Evolutionary conservation across 2,329 filamentous ascomycete genomes (phyloP).

Genomic region (Neofusicoccum parvum): DNA sequence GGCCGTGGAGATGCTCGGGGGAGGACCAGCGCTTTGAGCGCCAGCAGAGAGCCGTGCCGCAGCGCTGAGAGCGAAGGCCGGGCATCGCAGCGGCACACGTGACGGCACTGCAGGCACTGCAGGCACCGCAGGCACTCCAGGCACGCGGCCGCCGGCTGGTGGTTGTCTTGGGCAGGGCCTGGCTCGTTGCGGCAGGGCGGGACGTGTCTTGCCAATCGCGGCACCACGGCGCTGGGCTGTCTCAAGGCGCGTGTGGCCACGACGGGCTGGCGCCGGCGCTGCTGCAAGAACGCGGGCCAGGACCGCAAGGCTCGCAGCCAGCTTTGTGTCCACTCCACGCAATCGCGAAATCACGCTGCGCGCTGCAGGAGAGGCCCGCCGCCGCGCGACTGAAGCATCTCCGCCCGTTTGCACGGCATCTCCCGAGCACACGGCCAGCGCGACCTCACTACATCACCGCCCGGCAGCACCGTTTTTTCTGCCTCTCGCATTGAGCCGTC

Average conservation of each 20-base stretch:
- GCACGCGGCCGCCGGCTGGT: neutral
- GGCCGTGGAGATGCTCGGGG: too few relatives aligned
- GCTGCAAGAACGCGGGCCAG: conserved; percentile 7
- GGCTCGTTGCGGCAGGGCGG: neutral
- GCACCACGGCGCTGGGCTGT: neutral
- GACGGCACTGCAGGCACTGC: neutral
- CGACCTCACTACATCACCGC: conserved; percentile 14
- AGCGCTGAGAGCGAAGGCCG: too few relatives aligned
- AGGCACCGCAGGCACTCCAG: too few relatives aligned
- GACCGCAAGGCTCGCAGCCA: neutral
- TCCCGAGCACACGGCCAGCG: conserved; percentile 11
- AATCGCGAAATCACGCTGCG: neutral
- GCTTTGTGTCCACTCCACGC: neutral
- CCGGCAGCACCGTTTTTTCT: conserved; percentile 19
- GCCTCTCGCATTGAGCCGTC: conserved; percentile 15
- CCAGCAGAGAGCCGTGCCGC: too few relatives aligned
- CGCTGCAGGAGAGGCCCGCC: neutral
- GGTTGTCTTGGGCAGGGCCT: neutral
- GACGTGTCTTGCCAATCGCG: neutral
- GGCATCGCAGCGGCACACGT: neutral
- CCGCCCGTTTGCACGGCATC: conserved; percentile 10
- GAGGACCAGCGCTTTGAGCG: too few relatives aligned
- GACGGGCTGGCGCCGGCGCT: neutral
- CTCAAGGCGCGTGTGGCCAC: neutral
- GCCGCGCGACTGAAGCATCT: neutral